Evolutionary conservation across 164 flowering plant genomes (phyloP).

Genomic region (Akebia trifoliata): DNA sequence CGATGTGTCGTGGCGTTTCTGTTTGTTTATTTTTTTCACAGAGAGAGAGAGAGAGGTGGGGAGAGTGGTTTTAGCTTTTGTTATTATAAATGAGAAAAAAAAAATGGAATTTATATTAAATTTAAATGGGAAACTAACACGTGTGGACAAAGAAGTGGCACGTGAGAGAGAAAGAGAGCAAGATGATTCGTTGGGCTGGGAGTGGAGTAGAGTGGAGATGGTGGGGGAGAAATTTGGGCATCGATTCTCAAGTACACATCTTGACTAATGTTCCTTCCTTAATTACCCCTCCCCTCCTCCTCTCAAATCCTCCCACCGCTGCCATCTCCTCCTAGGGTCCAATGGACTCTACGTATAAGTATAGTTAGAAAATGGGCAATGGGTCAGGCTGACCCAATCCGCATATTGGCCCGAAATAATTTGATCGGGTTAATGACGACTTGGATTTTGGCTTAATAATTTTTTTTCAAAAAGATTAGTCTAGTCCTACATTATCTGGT

Average conservation of each 20-base stretch:
- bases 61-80: background rate
- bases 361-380: no score
- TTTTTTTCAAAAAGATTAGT: no score
- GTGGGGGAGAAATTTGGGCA: slow-evolving; percentile 6
- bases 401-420: no score
- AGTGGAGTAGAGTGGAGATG: background rate
- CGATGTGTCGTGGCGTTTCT: slow-evolving; percentile 9
- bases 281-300: background rate
- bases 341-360: no score
- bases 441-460: no score
- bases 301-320: no score
- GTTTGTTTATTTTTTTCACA: background rate
- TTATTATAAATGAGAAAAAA: background rate
- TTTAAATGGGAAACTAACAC: background rate
- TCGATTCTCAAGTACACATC: slow-evolving; percentile 19
- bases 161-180: slow-evolving; percentile 5
- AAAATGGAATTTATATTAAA: background rate
- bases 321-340: no score
- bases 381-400: no score
- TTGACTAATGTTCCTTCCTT: slow-evolving; percentile 11
- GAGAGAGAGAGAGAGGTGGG: slow-evolving; percentile 7
- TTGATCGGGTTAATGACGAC: no score
- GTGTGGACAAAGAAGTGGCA: background rate
- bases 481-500: no score
- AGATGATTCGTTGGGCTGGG: slow-evolving; percentile 7